Percentiles rank a stretch among this genome's conserved stretches.
These are phyloP conservation scores for Anacardium occidentale DNA, from an alignment of 345 rosid genomes.

Conservation along the genomic window DNA sequence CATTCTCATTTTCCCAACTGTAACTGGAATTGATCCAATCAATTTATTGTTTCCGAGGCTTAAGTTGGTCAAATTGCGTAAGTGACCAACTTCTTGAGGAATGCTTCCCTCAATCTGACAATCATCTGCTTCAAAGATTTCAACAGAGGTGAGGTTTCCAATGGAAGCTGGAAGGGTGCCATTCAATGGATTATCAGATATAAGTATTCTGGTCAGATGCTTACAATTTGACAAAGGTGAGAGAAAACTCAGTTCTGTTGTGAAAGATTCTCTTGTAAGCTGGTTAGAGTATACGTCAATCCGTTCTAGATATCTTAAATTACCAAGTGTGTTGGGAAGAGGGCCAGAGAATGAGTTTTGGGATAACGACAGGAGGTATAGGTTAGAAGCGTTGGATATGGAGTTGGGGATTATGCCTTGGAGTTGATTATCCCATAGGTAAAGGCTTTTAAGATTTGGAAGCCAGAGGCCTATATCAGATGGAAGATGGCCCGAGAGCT, in stretches of 20 bases:
- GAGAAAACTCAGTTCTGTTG: not conserved
- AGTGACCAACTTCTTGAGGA: slow-evolving; percentile 6
- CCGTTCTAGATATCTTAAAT: not conserved
- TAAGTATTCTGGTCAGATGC: not conserved
- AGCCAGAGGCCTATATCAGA: not conserved
- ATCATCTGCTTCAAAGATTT: not conserved
- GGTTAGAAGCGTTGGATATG: slow-evolving; percentile 9
- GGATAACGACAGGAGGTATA: not conserved
- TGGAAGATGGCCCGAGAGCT: not conserved
- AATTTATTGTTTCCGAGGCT: not conserved
- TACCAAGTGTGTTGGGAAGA: not conserved
- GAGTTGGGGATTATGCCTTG: slow-evolving; percentile 1
- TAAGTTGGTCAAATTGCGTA: not conserved
- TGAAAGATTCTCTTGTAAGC: not conserved
- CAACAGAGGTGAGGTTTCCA: slow-evolving; percentile 6
- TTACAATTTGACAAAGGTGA: slow-evolving; percentile 4
- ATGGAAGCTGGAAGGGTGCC: not conserved
- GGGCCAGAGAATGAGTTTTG: not conserved
- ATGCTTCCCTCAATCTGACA: slow-evolving; percentile 7
- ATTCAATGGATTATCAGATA: not conserved
- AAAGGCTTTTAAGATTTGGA: not conserved
- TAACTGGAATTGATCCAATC: not conserved
- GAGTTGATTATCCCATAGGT: not conserved
- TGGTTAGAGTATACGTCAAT: not conserved
- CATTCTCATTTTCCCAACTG: slow-evolving; percentile 1